A percentile compares a stretch with the other conserved stretches of the same genome.
phyloP scores from a whole-genome alignment of 169 alveolate genomes.

The Cystoisospora suis region DNA sequence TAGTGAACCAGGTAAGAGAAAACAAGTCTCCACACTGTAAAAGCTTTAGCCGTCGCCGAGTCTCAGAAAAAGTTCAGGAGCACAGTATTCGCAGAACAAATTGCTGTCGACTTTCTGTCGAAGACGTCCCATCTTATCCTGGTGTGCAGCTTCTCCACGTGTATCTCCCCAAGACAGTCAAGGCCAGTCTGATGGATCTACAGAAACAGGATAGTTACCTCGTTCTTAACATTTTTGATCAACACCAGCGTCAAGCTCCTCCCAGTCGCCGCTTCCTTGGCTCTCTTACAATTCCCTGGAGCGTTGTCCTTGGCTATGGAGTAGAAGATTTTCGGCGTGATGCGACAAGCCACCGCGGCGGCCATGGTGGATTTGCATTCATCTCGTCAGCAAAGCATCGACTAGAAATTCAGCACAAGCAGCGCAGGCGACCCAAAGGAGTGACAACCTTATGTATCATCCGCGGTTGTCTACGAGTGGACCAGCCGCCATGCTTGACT shows the following conservation, averaged over 20 bases:
- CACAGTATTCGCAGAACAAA: no score
- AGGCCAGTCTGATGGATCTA: not conserved
- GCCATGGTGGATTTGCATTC: not conserved
- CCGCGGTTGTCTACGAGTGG: conserved; percentile 20
- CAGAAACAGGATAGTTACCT: conserved; percentile 8
- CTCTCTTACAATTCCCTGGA: not conserved
- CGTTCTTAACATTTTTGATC: not conserved
- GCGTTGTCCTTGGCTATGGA: not conserved
- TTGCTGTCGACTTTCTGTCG: no score
- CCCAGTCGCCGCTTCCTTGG: conserved; percentile 31
- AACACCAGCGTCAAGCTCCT: not conserved
- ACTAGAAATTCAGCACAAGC: not conserved
- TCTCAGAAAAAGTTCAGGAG: no score
- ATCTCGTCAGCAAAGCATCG: not conserved
- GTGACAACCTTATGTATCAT: not conserved
- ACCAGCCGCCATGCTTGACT: not conserved
- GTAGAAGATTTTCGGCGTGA: no score
- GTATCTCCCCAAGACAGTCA: no score
- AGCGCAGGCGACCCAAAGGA: not conserved
- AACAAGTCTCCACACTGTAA: no score
- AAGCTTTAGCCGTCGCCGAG: no score
- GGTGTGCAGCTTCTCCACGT: no score
- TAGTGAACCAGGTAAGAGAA: conserved; percentile 46
- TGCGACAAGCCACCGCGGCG: not conserved
- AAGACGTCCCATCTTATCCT: no score